phyloP scores from a whole-genome alignment of 345 rosid genomes.

The Populus davidiana region DNA sequence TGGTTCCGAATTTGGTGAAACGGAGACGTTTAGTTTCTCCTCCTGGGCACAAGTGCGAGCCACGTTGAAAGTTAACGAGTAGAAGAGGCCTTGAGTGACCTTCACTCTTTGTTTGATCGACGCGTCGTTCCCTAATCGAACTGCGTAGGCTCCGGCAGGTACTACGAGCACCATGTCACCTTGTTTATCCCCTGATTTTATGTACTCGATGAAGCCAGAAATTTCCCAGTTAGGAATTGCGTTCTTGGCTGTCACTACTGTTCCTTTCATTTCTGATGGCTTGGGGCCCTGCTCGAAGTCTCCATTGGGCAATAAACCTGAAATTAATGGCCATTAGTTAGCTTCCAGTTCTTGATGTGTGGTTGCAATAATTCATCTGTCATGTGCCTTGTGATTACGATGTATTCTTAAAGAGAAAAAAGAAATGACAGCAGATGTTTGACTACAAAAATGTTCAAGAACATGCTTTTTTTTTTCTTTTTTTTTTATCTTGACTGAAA shows the following conservation, averaged over 20 bases:
- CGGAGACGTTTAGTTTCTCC: constrained; percentile 66
- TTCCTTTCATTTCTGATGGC: constrained; percentile 55
- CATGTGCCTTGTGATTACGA: no score
- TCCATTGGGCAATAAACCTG: constrained; percentile 86
- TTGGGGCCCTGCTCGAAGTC: constrained; percentile 73
- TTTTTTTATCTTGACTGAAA: no score
- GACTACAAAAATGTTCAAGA: no score
- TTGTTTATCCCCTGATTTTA: constrained; percentile 81
- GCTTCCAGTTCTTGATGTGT: not conserved
- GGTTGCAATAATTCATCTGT: no score
- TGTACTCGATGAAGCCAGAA: constrained; percentile 81
- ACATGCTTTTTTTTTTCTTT: no score
- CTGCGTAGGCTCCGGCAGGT: constrained; percentile 64
- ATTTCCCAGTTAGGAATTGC: constrained; percentile 75
- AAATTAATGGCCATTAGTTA: not conserved
- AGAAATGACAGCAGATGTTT: no score
- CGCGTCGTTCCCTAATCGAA: constrained; percentile 79
- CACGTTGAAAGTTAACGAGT: constrained; percentile 67
- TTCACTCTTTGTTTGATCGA: constrained; percentile 57
- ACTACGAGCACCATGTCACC: constrained; percentile 82
- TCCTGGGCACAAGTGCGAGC: constrained; percentile 87
- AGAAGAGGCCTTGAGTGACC: constrained; percentile 41
- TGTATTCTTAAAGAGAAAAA: no score
- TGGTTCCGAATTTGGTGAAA: constrained; percentile 40
- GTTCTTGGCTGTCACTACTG: constrained; percentile 38